Base-by-base conservation (phyloP, 2,329 filamentous ascomycete genomes). In the Epichloe gansuensis region DNA sequence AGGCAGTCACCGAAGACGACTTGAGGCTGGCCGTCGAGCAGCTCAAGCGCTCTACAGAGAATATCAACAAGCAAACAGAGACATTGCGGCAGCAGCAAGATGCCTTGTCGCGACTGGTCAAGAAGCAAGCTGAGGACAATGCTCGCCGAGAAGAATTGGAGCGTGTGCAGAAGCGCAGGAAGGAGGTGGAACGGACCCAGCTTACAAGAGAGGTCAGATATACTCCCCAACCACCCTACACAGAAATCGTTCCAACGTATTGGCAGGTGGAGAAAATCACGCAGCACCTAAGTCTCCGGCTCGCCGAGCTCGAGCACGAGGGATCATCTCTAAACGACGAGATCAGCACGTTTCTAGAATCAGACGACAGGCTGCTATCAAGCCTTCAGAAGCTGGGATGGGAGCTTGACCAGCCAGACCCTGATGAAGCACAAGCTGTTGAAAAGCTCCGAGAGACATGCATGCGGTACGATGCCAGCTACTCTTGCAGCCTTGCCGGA, bases 321-420 rank as follows among this genome's bases (percentile, higher is more conserved):
- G 65, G 64, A 5, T 74, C 69, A 2, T 66, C 67, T 3, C 63
- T 83, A 15, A 74, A 72, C 46, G 69, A 74, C 52, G 73, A 73
- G 1, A 67, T 81, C 0, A 71, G 74, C 23, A 69, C 68, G 15
- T 64, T 78, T 11, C 67, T 86, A 8, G 71, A 72, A 8, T 77
- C 80, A 1, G 84, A 88, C 55, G 83, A 88, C 61, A 81, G 78
- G 55, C 71, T 87, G 2, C 68, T 88, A 1, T 71, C 76, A 21
- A 81, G 81, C 54, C 69, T 88, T 3, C 81, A 85, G 61, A 85
- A 85, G 57, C 72, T 88, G 2, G 76, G 82, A 0, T 75, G 75
- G 54, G 81, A 83, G 57, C 72, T 87, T 3, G 71, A 80, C 9
- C 71, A 71, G 4, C 72, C 75, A 46, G 69, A 75, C 25, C 70